Percentiles rank a stretch among this genome's conserved stretches.
Evolutionary conservation across 176 grass and related monocot genomes (phyloP).

Genomic region (Aegilops speltoides): DNA sequence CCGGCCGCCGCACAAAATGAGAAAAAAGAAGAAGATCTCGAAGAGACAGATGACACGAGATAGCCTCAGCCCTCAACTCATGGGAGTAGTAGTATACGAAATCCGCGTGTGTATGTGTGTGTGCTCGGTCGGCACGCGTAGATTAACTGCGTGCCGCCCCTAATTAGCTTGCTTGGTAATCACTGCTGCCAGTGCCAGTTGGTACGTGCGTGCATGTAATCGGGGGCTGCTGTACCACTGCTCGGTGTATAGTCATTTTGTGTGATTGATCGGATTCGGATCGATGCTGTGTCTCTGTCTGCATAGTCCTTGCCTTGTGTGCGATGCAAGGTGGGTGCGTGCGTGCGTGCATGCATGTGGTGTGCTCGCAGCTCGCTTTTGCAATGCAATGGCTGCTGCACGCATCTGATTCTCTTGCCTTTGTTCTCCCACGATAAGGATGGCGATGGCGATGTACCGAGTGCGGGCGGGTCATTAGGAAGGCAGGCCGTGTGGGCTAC

Average conservation of each 20-base stretch:
- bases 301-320: background rate
- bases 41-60: background rate
- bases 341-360: conserved; percentile 2
- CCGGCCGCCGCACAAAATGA: background rate
- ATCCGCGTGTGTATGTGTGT: background rate
- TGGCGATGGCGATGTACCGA: background rate
- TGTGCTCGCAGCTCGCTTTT: background rate
- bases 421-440: background rate
- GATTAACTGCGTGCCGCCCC: background rate
- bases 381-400: background rate
- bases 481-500: conserved; percentile 37
- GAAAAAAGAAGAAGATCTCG: background rate
- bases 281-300: background rate
- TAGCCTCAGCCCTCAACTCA: background rate
- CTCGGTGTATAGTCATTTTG: conserved; percentile 10
- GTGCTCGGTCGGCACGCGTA: conserved; percentile 19
- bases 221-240: background rate
- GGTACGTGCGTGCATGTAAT: background rate
- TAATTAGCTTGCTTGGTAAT: conserved; percentile 41
- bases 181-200: background rate
- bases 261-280: background rate
- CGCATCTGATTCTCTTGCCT: background rate
- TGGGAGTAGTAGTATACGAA: background rate
- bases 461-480: conserved; percentile 1
- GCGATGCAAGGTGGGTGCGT: conserved; percentile 7